Evolutionary conservation across 2,329 filamentous ascomycete species (phyloP), one percentile per base, ranked within the genome.

Genomic region (Aureobasidium sp.): DNA sequence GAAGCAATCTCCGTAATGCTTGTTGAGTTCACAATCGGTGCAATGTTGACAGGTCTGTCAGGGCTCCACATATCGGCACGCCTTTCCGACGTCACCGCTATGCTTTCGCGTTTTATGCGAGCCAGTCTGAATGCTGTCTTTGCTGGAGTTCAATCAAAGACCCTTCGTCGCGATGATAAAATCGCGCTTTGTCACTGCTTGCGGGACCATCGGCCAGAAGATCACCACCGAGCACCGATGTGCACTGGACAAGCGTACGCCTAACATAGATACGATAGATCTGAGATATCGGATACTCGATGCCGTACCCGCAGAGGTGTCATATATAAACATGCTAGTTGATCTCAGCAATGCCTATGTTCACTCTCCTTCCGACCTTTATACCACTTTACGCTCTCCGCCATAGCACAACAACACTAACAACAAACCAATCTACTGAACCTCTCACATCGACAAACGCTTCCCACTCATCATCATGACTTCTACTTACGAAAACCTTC

Each of bases 71-170:
- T 22, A 47, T 51, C 44, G 57, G 44, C 34, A 60, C 36, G 45
- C 36, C 34, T 49, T 17, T 51, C 45, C 57, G 45, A 60, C 57
- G 57, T 60, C 57, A 60, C 57, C 17, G 44, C 25, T 51, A 25
- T 29, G 22, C 17, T 42, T 41, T 59, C 57, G 57, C 57, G 27
- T 34, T 20, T 34, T 41, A 60, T 51, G 57, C 57, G 57, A 60
- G 45, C 57, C 55, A 58, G 39, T 47, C 29, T 27, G 6, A 31
- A 42, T 20, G 55, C 55, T 48, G 4, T 31, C 22, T 37, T 17
- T 36, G 22, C 15, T 37, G 55, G 22, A 17, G 5, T 12, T 48
- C 15, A 34, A 36, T 25, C 53, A 57, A 57, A 42, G 36, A 11
- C 17, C n/a, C 11, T 36, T 5, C 25, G 39, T n/a, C 25, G 15